These are phyloP conservation scores for Isatis lusitanica DNA, from an alignment of 441 rosid species.

Conservation along the genomic window DNA sequence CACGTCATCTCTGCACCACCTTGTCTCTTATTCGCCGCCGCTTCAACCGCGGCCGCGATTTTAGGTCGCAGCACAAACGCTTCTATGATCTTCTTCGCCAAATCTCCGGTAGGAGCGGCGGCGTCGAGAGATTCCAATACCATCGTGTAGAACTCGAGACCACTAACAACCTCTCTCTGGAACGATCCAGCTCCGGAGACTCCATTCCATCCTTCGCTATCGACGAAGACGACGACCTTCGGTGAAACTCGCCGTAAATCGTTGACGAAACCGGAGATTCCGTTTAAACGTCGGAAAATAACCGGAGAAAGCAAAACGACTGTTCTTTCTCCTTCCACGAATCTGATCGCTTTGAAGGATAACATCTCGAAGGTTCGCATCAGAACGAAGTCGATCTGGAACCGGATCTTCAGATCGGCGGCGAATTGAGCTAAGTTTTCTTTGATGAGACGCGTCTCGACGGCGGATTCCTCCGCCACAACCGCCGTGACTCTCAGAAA, in stretches of 20 bases:
- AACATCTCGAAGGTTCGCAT: conserved; percentile 60
- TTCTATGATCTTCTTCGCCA: conserved; percentile 71
- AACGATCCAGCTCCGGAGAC: conserved; percentile 50
- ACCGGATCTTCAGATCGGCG: conserved; percentile 58
- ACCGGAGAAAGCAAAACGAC: conserved; percentile 60
- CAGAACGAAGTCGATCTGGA: conserved; percentile 70
- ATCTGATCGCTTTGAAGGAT: conserved; percentile 63
- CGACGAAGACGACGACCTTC: conserved; percentile 61
- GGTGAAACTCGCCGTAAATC: conserved; percentile 60
- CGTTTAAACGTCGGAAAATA: conserved; percentile 57
- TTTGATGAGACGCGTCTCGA: conserved; percentile 64
- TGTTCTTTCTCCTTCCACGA: conserved; percentile 62
- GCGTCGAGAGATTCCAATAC: conserved; percentile 81
- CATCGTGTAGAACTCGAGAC: conserved; percentile 64
- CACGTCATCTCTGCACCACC: conserved; percentile 44
- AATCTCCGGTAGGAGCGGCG: conserved; percentile 33
- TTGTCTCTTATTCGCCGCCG: conserved; percentile 42
- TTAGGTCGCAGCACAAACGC: conserved; percentile 52
- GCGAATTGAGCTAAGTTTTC: conserved; percentile 78
- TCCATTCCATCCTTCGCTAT: conserved; percentile 65
- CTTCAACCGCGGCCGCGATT: conserved; percentile 54
- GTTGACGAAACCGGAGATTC: conserved; percentile 44
- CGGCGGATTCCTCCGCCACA: conserved; percentile 59
- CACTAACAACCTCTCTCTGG: conserved; percentile 57
- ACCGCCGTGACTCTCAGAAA: conserved; percentile 69